Conservation (phyloP, 345 rosid genomes). For the Pugionium cornutum region DNA sequence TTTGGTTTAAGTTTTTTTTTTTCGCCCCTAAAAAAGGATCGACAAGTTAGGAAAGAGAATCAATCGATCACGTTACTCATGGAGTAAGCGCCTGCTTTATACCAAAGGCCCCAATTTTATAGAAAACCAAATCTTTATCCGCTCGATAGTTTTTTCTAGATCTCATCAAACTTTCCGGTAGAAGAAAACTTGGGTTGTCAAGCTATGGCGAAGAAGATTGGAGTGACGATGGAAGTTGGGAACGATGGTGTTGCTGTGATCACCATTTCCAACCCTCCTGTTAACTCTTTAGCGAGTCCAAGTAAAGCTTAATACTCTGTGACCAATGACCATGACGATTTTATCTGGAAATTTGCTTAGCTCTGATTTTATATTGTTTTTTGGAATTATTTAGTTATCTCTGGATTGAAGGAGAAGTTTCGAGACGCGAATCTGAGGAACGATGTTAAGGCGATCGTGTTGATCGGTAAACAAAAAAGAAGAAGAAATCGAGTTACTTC, state of each 20-base stretch:
- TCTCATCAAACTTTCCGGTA: not conserved
- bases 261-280: conserved; percentile 92
- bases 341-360: not conserved
- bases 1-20: too few relatives aligned
- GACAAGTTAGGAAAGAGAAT: conserved; percentile 13
- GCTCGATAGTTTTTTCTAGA: not conserved
- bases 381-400: conserved; percentile 49
- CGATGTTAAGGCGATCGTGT: conserved; percentile 83
- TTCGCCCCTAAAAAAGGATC: too few relatives aligned
- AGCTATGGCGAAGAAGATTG: conserved; percentile 55
- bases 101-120: not conserved
- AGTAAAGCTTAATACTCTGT: conserved; percentile 41
- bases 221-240: conserved; percentile 73
- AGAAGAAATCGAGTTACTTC: not conserved
- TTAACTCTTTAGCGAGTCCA: conserved; percentile 76
- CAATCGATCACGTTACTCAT: not conserved
- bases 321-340: not conserved
- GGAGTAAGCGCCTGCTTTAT: not conserved
- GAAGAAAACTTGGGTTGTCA: not conserved
- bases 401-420: conserved; percentile 73
- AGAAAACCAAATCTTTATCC: conserved; percentile 15
- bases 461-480: conserved; percentile 55
- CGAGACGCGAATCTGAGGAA: conserved; percentile 64
- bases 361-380: conserved; percentile 13
- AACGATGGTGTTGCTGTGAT: conserved; percentile 87